phyloP scores from a whole-genome alignment of 108 stramenopile species.

The Fragilaria radians region DNA sequence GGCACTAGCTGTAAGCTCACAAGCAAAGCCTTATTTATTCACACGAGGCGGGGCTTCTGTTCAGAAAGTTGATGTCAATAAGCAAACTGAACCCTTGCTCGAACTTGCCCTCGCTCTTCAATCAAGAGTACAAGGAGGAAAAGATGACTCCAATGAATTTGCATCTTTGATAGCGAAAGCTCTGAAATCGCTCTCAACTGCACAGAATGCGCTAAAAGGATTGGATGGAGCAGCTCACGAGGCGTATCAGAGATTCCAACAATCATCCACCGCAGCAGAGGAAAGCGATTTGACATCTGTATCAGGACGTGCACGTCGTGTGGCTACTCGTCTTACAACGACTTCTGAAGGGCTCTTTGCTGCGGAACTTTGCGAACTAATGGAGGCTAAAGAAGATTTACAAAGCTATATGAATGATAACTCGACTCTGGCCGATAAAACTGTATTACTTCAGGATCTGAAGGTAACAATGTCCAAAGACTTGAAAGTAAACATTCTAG shows the following conservation, averaged over 20 bases:
- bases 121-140: neutral
- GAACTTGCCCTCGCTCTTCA: neutral
- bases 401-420: slow-evolving; percentile 7
- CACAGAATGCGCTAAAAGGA: slow-evolving; percentile 64
- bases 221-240: slow-evolving; percentile 79
- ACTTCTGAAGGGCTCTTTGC: slow-evolving; percentile 63
- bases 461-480: slow-evolving; percentile 6
- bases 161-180: slow-evolving; percentile 26
- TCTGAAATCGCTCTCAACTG: slow-evolving; percentile 41
- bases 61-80: neutral
- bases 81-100: neutral
- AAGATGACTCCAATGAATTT: neutral
- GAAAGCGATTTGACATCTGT: slow-evolving; percentile 22
- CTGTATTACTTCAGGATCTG: slow-evolving; percentile 37
- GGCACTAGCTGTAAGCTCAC: no score
- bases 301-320: slow-evolving; percentile 62
- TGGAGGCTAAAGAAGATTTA: slow-evolving; percentile 7
- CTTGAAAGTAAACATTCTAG: slow-evolving; percentile 40
- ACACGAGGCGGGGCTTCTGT: neutral
- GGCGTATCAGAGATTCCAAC: slow-evolving; percentile 66
- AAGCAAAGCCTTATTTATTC: neutral
- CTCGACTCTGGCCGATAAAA: slow-evolving; percentile 34
- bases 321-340: slow-evolving; percentile 57
- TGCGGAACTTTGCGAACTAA: slow-evolving; percentile 71
- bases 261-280: slow-evolving; percentile 18